phyloP scores from a whole-genome alignment of 768 basidiomycete genomes.

The Auricularia auricula-judae region DNA sequence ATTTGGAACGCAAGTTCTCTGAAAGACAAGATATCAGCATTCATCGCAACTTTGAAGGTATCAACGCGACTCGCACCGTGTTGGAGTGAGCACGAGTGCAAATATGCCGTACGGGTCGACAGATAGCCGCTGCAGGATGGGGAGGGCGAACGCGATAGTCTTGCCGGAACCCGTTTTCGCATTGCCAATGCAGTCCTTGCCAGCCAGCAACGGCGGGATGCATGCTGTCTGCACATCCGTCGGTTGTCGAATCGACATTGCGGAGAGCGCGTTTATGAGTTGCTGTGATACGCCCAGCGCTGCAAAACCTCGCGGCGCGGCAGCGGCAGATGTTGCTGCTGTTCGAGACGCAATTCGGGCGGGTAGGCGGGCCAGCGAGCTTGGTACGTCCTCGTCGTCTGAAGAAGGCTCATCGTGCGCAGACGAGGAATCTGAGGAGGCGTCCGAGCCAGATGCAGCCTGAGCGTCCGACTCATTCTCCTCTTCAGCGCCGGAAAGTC shows the following conservation, averaged over 20 bases:
- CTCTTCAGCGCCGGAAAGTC: slow-evolving; percentile 6
- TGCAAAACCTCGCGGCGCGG: slow-evolving; percentile 29
- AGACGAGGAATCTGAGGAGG: slow-evolving; percentile 2
- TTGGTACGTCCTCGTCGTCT: slow-evolving; percentile 8
- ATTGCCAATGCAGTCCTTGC: slow-evolving; percentile 93
- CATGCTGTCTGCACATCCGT: slow-evolving; percentile 87
- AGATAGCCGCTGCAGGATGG: slow-evolving; percentile 82
- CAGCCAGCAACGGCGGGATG: slow-evolving; percentile 80
- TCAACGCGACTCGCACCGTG: slow-evolving; percentile 46
- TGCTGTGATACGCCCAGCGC: slow-evolving; percentile 48
- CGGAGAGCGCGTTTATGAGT: slow-evolving; percentile 52
- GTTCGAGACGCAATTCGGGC: slow-evolving; percentile 4
- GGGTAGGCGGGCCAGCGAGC: neutral
- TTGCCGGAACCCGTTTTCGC: slow-evolving; percentile 98
- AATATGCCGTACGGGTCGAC: slow-evolving; percentile 91
- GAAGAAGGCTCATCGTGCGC: neutral
- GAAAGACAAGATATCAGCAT: neutral
- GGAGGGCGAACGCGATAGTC: slow-evolving; percentile 93
- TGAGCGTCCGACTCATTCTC: slow-evolving; percentile 3
- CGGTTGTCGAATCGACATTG: slow-evolving; percentile 78
- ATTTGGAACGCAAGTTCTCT: slow-evolving; percentile 98
- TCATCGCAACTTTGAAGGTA: neutral
- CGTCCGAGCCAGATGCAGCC: slow-evolving; percentile 5
- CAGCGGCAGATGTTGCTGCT: slow-evolving; percentile 6
- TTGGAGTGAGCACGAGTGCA: slow-evolving; percentile 88